Conservation (phyloP, 257 asterid genomes). For the Dorcoceras hygrometricum region DNA sequence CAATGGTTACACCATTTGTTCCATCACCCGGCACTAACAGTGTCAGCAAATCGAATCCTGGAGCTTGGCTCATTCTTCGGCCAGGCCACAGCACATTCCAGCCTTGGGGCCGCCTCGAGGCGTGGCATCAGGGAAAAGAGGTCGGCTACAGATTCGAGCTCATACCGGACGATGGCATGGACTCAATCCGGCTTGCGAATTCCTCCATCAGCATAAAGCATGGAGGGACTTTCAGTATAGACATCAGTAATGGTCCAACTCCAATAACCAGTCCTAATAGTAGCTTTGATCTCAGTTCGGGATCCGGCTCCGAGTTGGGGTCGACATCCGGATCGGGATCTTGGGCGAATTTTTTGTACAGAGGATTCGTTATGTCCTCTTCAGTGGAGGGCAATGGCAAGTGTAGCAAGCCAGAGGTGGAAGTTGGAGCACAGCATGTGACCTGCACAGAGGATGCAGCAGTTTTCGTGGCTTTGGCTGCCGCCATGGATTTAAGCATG, state of each 20-base stretch:
- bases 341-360: constrained; percentile 68
- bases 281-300: constrained; percentile 71
- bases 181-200: constrained; percentile 62
- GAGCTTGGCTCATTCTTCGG: constrained; percentile 95
- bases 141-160: constrained; percentile 91
- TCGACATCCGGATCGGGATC: constrained; percentile 74
- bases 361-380: constrained; percentile 92
- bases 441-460: constrained; percentile 96
- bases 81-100: constrained; percentile 82
- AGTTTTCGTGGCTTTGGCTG: constrained; percentile 90
- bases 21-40: constrained; percentile 75
- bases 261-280: constrained; percentile 82
- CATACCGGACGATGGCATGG: constrained; percentile 75
- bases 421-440: constrained; percentile 91
- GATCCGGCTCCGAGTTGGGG: constrained; percentile 57
- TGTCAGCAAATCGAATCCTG: constrained; percentile 84
- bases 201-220: constrained; percentile 50
- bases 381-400: constrained; percentile 68
- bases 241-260: constrained; percentile 68
- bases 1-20: constrained; percentile 96
- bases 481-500: constrained; percentile 91
- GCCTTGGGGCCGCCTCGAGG: constrained; percentile 99
- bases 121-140: constrained; percentile 58
- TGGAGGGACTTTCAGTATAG: constrained; percentile 77
- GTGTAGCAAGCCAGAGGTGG: constrained; percentile 82